Percentiles rank a stretch among this genome's conserved stretches.
Evolutionary conservation across 495 filamentous ascomycete species (phyloP).

Genomic region (Aspergillus hancockii): DNA sequence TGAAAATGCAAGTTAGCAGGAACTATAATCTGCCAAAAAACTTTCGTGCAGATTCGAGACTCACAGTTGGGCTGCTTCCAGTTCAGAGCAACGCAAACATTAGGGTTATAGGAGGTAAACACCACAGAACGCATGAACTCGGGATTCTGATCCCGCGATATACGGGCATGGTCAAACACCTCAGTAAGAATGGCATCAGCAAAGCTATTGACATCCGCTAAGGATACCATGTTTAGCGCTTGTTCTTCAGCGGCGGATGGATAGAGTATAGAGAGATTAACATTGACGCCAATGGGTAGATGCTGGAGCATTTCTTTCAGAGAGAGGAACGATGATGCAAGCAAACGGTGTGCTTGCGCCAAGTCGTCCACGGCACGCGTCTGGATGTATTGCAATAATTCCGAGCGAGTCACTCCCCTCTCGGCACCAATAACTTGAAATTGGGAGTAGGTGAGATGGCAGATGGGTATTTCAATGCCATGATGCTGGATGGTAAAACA

Average conservation of each 20-base stretch:
- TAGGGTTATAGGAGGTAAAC: constrained; percentile 87
- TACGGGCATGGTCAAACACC: constrained; percentile 89
- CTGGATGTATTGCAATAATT: constrained; percentile 47
- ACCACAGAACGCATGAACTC: constrained; percentile 80
- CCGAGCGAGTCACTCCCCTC: constrained; percentile 37
- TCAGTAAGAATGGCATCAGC: constrained; percentile 79
- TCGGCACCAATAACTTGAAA: constrained; percentile 66
- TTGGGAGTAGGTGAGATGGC: constrained; percentile 70
- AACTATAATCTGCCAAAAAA: not conserved
- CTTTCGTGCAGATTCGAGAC: constrained; percentile 20
- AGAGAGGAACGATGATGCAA: constrained; percentile 73
- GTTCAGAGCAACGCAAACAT: constrained; percentile 88
- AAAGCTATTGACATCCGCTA: constrained; percentile 81
- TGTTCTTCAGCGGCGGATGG: constrained; percentile 73
- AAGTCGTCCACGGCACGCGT: constrained; percentile 55
- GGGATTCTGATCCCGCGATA: constrained; percentile 65
- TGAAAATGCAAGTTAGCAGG: constrained; percentile 13
- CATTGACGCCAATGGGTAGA: constrained; percentile 74
- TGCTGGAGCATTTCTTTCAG: constrained; percentile 71
- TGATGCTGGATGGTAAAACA: constrained; percentile 75
- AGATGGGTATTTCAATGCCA: constrained; percentile 79
- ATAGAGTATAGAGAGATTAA: constrained; percentile 85
- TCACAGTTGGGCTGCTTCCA: constrained; percentile 99
- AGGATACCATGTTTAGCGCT: constrained; percentile 63
- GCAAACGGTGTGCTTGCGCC: constrained; percentile 62